phyloP scores from a whole-genome alignment of 225 moss, liverwort and hornwort species.

The Sphagnum contortum region DNA sequence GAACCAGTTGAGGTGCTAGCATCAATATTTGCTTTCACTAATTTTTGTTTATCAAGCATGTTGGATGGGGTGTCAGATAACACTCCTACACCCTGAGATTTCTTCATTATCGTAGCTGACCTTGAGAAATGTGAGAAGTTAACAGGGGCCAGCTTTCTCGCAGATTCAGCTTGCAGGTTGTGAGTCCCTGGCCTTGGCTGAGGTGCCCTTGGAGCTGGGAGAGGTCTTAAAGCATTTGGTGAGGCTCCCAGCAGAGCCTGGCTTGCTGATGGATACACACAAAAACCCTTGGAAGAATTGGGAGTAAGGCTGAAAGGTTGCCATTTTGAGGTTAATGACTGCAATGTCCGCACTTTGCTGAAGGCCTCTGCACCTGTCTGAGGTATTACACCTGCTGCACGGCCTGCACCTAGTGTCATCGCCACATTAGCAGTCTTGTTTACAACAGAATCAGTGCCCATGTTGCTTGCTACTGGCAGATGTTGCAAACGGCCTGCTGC shows the following conservation, averaged over 20 bases:
- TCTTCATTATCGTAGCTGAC: conserved; percentile 51
- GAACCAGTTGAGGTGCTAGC: conserved; percentile 53
- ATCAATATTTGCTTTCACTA: conserved; percentile 27
- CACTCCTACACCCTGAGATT: conserved; percentile 45
- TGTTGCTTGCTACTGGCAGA: conserved; percentile 12
- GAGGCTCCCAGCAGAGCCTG: conserved; percentile 5
- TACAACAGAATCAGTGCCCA: conserved; percentile 17
- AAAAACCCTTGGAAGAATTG: conserved; percentile 23
- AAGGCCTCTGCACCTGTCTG: conserved; percentile 70
- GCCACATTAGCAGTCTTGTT: conserved; percentile 46
- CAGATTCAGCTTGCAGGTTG: neutral
- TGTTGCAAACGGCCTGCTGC: conserved; percentile 24
- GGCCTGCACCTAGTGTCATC: conserved; percentile 70
- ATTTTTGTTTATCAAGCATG: conserved; percentile 22
- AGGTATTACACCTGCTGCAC: conserved; percentile 70
- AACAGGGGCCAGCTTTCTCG: conserved; percentile 25
- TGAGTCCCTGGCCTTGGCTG: conserved; percentile 15
- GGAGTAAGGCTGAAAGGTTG: conserved; percentile 8
- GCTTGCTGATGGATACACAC: conserved; percentile 7
- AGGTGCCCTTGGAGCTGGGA: conserved; percentile 38
- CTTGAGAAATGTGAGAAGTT: conserved; percentile 74
- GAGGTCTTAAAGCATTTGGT: conserved; percentile 2
- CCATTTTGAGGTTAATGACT: conserved; percentile 22
- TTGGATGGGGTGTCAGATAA: conserved; percentile 10
- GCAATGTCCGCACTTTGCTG: conserved; percentile 68